Evolutionary conservation across 208 protist species (phyloP), one percentile per base, ranked within the genome.

Genomic region (Leishmania braziliensis): DNA sequence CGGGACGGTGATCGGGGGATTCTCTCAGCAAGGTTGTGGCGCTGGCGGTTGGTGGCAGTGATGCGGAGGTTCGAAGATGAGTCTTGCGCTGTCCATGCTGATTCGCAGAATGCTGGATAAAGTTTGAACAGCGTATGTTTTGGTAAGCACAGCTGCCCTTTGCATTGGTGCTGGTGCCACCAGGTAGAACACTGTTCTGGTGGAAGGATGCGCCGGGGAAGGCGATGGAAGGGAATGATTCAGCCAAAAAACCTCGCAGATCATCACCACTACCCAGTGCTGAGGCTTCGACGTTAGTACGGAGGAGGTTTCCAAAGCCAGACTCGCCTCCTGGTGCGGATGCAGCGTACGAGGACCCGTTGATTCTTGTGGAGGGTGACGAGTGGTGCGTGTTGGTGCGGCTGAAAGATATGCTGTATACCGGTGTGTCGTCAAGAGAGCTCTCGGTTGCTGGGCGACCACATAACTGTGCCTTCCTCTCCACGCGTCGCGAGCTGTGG

Each of bases 361-460:
- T 3, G 50, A 75, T 56, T 3, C 14, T 9, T 5, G 71, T 60
- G n/a, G 16, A 60, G 71, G 26, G 12, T 3, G 71, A 29, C 5
- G 23, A 75, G 1, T 16, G 18, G 23, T 23, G 8, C 26, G 69
- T 12, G 26, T 5, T 29, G 6, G 46, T 36, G 69, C 4, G 8
- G 56, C 60, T 78, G 5, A 33, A 54, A 18, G 65, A 74, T 3
- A 33, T 36, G 56, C 73, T 83, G 73, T 63, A 65, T 29, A 50
- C 53, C 9, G 48, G 54, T 5, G 54, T 51, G 3, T 3, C 20
- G 43, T 43, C 23, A 9, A 1, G 71, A 23, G 1, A 16, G 20
- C 26, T 60, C 14, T n/a, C 29, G 9, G 46, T 39, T 33, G 26
- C 26, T 8, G 48, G 10, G 71, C 0, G 12, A 56, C 26, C 23